Conservation (phyloP, 768 basidiomycete species). For the Mrakia frigida region DNA sequence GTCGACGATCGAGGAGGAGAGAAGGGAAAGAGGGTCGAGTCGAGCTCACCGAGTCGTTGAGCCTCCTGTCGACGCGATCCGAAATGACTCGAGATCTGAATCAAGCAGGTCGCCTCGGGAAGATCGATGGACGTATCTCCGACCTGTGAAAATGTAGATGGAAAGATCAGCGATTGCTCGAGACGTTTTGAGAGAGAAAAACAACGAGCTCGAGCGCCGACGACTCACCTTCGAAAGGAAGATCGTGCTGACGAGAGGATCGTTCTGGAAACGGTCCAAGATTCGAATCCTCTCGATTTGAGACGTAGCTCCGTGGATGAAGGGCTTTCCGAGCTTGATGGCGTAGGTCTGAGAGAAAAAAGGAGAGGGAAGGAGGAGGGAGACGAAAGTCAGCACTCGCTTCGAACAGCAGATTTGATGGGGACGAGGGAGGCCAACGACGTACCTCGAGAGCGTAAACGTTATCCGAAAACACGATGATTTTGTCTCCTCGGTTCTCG, state of each 20-base stretch:
- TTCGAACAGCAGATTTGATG: no score
- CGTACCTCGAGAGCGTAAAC: conserved; percentile 90
- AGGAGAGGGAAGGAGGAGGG: background rate
- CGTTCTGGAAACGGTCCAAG: conserved; percentile 89
- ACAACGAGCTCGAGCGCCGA: background rate
- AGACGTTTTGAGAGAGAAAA: background rate
- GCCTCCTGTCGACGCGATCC: conserved; percentile 97
- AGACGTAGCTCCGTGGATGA: conserved; percentile 92
- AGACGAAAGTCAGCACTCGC: conserved; percentile 2
- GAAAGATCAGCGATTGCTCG: background rate
- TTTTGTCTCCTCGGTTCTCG: conserved; percentile 95
- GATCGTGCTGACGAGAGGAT: conserved; percentile 92
- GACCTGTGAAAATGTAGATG: conserved; percentile 54
- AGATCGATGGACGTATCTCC: conserved; percentile 98
- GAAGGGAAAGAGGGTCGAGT: background rate
- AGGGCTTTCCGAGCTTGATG: conserved; percentile 83
- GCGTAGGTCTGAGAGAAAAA: conserved; percentile 62
- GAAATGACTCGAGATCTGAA: conserved; percentile 98
- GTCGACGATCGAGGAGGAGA: background rate
- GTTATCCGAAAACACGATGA: conserved; percentile 99
- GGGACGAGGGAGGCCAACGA: background rate
- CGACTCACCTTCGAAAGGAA: conserved; percentile 83
- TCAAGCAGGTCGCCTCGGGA: conserved; percentile 97
- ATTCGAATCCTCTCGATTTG: conserved; percentile 95
- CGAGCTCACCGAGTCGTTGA: conserved; percentile 72